Evolutionary conservation across 257 asterid genomes (phyloP).

Genomic region (Coffea canephora): DNA sequence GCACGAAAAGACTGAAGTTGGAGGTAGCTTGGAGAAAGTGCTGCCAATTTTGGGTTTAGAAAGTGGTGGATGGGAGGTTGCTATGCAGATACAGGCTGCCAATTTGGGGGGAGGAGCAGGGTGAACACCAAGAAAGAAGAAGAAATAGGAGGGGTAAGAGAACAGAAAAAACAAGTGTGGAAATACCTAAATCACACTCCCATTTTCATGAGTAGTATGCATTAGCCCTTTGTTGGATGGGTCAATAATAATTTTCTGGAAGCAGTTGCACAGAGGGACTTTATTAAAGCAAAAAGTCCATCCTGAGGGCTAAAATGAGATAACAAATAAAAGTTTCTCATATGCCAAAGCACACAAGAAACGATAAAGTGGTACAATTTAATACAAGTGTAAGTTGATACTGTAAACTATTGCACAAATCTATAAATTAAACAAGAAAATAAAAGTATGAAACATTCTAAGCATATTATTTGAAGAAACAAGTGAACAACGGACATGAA

Average conservation of each 20-base stretch:
- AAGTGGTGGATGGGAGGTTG: neutral
- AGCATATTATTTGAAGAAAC: neutral
- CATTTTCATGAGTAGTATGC: too few species aligned
- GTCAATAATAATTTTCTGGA: neutral
- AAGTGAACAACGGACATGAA: neutral
- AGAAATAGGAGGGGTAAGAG: neutral
- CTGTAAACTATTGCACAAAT: too few species aligned
- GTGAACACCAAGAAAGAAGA: neutral
- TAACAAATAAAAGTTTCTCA: neutral
- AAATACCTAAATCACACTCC: neutral
- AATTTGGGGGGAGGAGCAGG: neutral
- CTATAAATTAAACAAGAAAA: neutral
- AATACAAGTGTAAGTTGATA: neutral
- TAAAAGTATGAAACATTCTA: neutral
- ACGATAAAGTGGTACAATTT: neutral
- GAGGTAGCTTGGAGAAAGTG: neutral
- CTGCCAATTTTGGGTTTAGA: neutral
- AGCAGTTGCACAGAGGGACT: neutral
- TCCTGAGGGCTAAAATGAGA: neutral
- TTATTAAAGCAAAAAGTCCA: too few species aligned
- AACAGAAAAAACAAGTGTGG: neutral
- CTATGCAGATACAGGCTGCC: neutral
- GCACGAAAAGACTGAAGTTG: too few species aligned
- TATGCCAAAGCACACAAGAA: neutral
- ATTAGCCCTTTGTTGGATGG: neutral